These are phyloP conservation scores for Diplocarpon mali DNA, from an alignment of 2,329 filamentous ascomycete genomes.

Conservation along the genomic window DNA sequence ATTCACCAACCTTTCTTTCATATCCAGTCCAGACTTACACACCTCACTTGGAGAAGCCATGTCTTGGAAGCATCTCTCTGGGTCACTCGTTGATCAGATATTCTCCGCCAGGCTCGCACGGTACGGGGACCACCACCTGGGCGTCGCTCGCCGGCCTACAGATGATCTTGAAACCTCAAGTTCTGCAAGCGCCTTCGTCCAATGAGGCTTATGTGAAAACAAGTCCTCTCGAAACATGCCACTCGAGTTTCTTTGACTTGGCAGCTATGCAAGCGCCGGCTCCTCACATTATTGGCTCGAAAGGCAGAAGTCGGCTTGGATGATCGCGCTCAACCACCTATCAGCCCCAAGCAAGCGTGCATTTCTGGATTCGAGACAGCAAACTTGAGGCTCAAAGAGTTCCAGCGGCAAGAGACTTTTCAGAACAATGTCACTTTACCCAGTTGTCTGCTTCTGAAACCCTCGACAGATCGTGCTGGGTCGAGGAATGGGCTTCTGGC, in stretches of 20 bases:
- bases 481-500: conserved; percentile 11
- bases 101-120: no score
- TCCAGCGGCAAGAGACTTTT: conserved; percentile 9
- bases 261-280: conserved; percentile 15
- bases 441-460: conserved; percentile 17
- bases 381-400: conserved; percentile 16
- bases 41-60: background rate
- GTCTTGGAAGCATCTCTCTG: no score
- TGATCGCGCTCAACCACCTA: conserved; percentile 12
- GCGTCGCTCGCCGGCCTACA: background rate
- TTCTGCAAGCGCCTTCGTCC: conserved; percentile 15
- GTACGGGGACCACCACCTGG: no score
- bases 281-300: conserved; percentile 8
- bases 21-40: no score
- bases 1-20: no score
- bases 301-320: conserved; percentile 11
- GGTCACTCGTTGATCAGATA: background rate
- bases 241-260: conserved; percentile 7
- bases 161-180: conserved; percentile 19
- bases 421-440: conserved; percentile 10
- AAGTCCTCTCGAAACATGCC: conserved; percentile 18
- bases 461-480: conserved; percentile 6
- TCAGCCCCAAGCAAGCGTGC: conserved; percentile 7
- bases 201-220: conserved; percentile 13
- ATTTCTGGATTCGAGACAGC: background rate